A percentile compares a stretch with the other conserved stretches of the same genome.
phyloP scores from a whole-genome alignment of 768 basidiomycete genomes.

The Serendipita sp. region DNA sequence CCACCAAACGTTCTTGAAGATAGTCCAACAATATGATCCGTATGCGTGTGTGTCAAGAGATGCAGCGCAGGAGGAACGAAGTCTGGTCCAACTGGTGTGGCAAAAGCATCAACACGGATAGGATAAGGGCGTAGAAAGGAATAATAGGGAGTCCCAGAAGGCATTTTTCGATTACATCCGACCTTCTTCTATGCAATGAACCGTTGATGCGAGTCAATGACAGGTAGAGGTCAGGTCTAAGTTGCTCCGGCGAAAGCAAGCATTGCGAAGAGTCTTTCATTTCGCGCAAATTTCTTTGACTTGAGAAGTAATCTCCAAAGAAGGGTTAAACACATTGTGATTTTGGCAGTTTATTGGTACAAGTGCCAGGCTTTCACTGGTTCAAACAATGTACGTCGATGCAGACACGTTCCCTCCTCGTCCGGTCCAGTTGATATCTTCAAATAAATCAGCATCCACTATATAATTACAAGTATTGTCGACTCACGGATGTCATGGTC shows the following conservation, averaged over 20 bases:
- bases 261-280: too few relatives aligned
- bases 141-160: slow-evolving; percentile 57
- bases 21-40: slow-evolving; percentile 72
- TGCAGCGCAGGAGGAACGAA: slow-evolving; percentile 28
- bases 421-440: slow-evolving; percentile 84
- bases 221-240: background rate
- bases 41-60: slow-evolving; percentile 79
- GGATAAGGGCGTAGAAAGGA: slow-evolving; percentile 61
- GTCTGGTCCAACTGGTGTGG: slow-evolving; percentile 21
- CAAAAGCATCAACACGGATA: slow-evolving; percentile 79
- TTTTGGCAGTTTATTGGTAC: background rate
- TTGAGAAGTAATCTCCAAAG: background rate
- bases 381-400: slow-evolving; percentile 55
- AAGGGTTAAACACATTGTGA: background rate
- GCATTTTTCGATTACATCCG: slow-evolving; percentile 35
- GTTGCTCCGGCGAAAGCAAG: background rate
- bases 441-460: background rate
- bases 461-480: background rate
- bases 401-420: slow-evolving; percentile 91
- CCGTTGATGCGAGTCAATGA: background rate
- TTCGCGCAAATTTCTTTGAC: background rate
- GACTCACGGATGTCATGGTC: slow-evolving; percentile 78
- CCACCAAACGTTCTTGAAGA: slow-evolving; percentile 57
- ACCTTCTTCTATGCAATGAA: background rate
- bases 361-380: background rate